phyloP scores from a whole-genome alignment of 345 rosid species.

The Populus deltoides region DNA sequence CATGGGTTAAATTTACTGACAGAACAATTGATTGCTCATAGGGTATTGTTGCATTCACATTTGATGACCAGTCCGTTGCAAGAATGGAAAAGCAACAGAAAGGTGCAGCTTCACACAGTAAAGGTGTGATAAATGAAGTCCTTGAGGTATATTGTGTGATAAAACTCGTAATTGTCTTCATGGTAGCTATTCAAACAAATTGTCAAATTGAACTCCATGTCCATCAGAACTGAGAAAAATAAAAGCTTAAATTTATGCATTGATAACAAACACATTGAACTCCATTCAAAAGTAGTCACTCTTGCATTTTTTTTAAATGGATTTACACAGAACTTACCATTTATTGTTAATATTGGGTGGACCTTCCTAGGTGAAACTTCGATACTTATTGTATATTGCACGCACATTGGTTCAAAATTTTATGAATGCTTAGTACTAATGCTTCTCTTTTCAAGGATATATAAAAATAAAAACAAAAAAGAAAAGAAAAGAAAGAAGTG shows the following conservation, averaged over 20 bases:
- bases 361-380: not conserved
- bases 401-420: not conserved
- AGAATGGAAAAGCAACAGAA: slow-evolving; percentile 71
- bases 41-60: slow-evolving; percentile 95
- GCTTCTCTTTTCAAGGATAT: not conserved
- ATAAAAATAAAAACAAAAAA: not conserved
- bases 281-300: not conserved
- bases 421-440: not conserved
- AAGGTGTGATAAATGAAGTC: slow-evolving; percentile 90
- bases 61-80: slow-evolving; percentile 81
- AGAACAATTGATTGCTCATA: slow-evolving; percentile 27
- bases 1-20: slow-evolving; percentile 2
- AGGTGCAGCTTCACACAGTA: slow-evolving; percentile 72
- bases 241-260: not conserved
- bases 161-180: not conserved
- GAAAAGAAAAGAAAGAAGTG: not conserved
- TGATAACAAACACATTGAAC: not conserved
- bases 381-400: not conserved
- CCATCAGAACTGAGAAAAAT: not conserved
- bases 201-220: too few species aligned
- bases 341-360: not conserved
- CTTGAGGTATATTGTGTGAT: slow-evolving; percentile 61
- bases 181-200: not conserved
- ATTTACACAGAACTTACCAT: not conserved
- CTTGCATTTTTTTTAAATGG: not conserved